Evolutionary conservation across 768 basidiomycete genomes (phyloP), one percentile per base, ranked within the genome.

Genomic region (Aureoboletus auriporus): DNA sequence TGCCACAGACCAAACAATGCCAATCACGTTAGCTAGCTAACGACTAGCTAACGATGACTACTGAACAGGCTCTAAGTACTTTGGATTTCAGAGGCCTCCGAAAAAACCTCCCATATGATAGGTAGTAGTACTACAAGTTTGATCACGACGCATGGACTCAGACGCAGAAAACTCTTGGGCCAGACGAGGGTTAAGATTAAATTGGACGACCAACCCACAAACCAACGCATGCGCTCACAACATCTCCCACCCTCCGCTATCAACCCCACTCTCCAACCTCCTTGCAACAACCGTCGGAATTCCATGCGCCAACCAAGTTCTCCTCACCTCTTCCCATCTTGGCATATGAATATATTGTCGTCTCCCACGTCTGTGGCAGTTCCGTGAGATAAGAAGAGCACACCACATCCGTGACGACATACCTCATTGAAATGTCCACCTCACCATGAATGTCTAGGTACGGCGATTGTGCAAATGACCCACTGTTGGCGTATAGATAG

Each of bases 401-500:
- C 33, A 10, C 1, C 1, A 33, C 33, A 11, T 6, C 5, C 33
- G 33, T 2, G 12, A 33, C 12, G 11, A 61, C 76, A 48, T 57
- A 92, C 93, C 91, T 83, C 86, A 95, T 91, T 3, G 86, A 87
- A 11, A 89, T 74, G 64, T 98, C 95, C 2, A 92, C 79, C 60
- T 98, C 96, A 1, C 95, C 96, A 52, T 98, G 96, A 1, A 80
- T 80, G 58, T 99, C 96, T 35, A 98, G 77, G 60, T 96, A 98
- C 0, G 95, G 93, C 28, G 94, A 88, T 12, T 82, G 79, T 1
- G 79, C 76, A 67, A 94, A 97, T 4, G 89, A 82, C n/a, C 95
- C 96, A 42, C 85, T 91, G 52, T 82, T 84, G 28, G 86, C 85
- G 60, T 92, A 93, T 14, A 97, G 75, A 65, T 89, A 97, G 12